Conservation (phyloP, 495 filamentous ascomycete species). For the Podospora anserina region DNA sequence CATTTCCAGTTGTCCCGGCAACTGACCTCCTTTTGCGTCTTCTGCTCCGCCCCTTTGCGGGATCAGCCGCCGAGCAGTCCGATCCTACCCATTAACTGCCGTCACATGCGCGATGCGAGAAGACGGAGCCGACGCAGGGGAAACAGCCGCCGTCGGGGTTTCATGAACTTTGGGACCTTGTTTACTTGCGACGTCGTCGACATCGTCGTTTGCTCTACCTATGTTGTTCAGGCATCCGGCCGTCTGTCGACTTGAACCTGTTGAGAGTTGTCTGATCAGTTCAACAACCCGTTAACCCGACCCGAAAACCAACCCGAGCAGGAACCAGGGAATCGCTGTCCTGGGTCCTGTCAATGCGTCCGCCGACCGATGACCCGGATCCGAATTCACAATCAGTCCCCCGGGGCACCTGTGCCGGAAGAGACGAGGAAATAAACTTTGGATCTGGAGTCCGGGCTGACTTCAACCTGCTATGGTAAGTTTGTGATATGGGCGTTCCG, state of each 20-base stretch:
- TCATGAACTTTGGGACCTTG: neutral
- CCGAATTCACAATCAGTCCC: neutral
- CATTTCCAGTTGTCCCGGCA: constrained; percentile 26
- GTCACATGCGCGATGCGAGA: neutral
- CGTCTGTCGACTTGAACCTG: neutral
- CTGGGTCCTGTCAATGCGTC: neutral
- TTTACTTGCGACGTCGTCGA: neutral
- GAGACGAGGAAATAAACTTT: neutral
- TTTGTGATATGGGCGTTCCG: neutral
- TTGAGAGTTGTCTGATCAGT: neutral
- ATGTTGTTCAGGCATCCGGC: neutral
- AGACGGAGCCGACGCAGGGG: neutral
- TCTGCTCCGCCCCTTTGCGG: neutral
- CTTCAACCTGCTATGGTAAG: neutral
- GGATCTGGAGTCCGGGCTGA: neutral
- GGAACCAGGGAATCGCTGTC: too few relatives aligned
- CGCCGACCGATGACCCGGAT: neutral
- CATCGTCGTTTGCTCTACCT: neutral
- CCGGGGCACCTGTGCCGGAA: neutral
- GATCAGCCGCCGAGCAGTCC: neutral
- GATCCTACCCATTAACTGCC: neutral
- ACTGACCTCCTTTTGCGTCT: constrained; percentile 10
- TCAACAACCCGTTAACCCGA: neutral
- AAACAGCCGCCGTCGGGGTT: neutral
- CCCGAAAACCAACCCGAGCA: neutral